Conservation (phyloP, 2,329 filamentous ascomycete genomes). For the Aspergillus nomiae region DNA sequence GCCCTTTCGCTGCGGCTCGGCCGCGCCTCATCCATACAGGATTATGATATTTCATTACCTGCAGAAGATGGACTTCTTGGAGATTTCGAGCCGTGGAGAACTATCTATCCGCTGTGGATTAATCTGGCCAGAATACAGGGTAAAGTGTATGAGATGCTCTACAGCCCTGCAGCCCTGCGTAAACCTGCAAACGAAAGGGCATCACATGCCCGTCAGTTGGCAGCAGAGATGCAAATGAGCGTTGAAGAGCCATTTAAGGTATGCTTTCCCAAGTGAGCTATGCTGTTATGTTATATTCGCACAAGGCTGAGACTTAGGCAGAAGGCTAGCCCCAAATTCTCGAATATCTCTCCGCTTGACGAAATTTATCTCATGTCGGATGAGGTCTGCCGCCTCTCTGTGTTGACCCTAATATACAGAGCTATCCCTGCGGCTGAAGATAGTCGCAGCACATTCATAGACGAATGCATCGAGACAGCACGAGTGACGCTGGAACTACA, state of each 20-base stretch:
- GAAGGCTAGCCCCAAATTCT: slow-evolving; percentile 14
- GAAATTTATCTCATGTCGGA: slow-evolving; percentile 32
- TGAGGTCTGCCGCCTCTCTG: slow-evolving; percentile 38
- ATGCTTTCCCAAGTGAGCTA: neutral
- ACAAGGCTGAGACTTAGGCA: slow-evolving; percentile 2
- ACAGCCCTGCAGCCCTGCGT: slow-evolving; percentile 40
- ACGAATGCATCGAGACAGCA: slow-evolving; percentile 41
- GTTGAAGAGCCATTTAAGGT: slow-evolving; percentile 36
- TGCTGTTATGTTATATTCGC: neutral
- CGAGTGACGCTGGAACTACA: slow-evolving; percentile 37
- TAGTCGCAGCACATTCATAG: slow-evolving; percentile 33
- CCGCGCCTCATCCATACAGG: slow-evolving; percentile 59
- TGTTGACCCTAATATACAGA: slow-evolving; percentile 44
- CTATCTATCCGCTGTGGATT: slow-evolving; percentile 58
- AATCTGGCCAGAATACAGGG: slow-evolving; percentile 59
- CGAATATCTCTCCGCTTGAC: slow-evolving; percentile 28
- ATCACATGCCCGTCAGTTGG: slow-evolving; percentile 31
- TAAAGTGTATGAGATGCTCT: slow-evolving; percentile 61
- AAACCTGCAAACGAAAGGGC: slow-evolving; percentile 29
- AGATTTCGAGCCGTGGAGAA: slow-evolving; percentile 41
- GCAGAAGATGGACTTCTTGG: slow-evolving; percentile 23
- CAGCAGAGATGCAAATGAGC: slow-evolving; percentile 28
- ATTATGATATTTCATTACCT: slow-evolving; percentile 60
- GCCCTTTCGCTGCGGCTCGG: slow-evolving; percentile 62
- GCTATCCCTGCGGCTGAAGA: slow-evolving; percentile 37